Evolutionary conservation across 768 basidiomycete genomes (phyloP).

Genomic region (Serendipita indica): DNA sequence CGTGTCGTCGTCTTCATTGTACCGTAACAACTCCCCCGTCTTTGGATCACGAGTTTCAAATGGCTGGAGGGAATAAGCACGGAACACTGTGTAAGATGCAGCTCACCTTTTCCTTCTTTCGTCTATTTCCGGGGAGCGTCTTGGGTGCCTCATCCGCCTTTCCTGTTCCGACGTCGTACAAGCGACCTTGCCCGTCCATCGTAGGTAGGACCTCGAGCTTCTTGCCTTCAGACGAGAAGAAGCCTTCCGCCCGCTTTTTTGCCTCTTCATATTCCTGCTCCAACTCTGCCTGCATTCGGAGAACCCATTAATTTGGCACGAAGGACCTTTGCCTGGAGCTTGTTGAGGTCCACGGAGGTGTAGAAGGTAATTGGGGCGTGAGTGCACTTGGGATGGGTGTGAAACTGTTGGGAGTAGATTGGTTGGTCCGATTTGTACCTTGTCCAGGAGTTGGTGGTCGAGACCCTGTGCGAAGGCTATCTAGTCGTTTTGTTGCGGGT

Average conservation of each 20-base stretch:
- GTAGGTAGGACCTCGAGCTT: conserved; percentile 77
- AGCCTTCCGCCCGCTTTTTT: conserved; percentile 26
- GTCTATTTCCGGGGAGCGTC: conserved; percentile 49
- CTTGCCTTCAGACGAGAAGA: conserved; percentile 26
- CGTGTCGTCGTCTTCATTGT: conserved; percentile 82
- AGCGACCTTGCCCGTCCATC: conserved; percentile 61
- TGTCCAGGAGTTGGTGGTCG: conserved; percentile 35
- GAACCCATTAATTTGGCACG: conserved; percentile 77
- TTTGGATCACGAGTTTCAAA: conserved; percentile 82
- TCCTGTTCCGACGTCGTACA: conserved; percentile 84
- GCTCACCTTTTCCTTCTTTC: conserved; percentile 57
- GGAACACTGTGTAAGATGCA: background rate
- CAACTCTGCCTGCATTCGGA: conserved; percentile 57
- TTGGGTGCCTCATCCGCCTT: conserved; percentile 35
- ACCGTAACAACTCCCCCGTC: conserved; percentile 77
- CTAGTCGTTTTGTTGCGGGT: conserved; percentile 38
- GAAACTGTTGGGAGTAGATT: conserved; percentile 24
- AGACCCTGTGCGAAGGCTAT: conserved; percentile 46
- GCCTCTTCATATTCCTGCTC: conserved; percentile 79
- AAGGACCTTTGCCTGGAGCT: conserved; percentile 81
- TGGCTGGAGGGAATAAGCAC: conserved; percentile 22
- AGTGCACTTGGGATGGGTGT: conserved; percentile 89
- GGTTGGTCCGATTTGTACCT: conserved; percentile 29
- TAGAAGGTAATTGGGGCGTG: conserved; percentile 42
- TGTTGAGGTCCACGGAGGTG: conserved; percentile 50